Conservation (phyloP, 768 basidiomycete species). For the Termitomyces sp. region DNA sequence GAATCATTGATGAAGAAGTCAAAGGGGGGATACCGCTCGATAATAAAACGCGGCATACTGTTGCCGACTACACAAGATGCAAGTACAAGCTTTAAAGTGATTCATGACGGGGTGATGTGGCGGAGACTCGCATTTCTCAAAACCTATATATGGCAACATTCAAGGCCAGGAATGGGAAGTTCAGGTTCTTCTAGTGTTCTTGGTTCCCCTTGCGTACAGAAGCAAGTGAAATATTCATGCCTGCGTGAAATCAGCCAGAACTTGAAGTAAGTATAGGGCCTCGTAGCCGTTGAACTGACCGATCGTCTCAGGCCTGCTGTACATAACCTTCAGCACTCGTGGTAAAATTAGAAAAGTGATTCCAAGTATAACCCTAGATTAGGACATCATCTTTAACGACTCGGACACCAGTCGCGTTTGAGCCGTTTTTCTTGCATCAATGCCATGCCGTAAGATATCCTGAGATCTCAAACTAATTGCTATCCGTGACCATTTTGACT, state of each 20-base stretch:
- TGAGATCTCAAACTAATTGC: too few relatives aligned
- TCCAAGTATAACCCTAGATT: too few relatives aligned
- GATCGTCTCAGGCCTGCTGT: too few relatives aligned
- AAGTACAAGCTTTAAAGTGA: constrained; percentile 1
- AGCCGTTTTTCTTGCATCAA: too few relatives aligned
- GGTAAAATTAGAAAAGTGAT: too few relatives aligned
- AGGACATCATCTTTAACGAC: too few relatives aligned
- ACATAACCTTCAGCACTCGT: too few relatives aligned
- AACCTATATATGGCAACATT: constrained; percentile 1
- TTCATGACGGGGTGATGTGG: constrained; percentile 18
- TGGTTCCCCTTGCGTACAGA: not conserved
- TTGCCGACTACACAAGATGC: constrained; percentile 12
- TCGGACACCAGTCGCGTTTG: too few relatives aligned
- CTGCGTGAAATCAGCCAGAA: not conserved
- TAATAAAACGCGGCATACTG: constrained; percentile 14
- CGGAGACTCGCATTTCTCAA: not conserved
- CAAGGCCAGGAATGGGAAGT: not conserved
- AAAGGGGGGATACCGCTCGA: not conserved
- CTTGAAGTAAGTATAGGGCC: too few relatives aligned
- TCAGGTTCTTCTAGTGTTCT: not conserved
- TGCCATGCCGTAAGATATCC: too few relatives aligned
- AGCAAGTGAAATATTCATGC: not conserved
- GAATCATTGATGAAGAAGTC: constrained; percentile 14
- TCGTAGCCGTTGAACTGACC: too few relatives aligned
- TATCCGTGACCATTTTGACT: too few relatives aligned